These are phyloP conservation scores for Claviceps sorghi DNA, from an alignment of 2,329 filamentous ascomycete genomes.

Conservation along the genomic window DNA sequence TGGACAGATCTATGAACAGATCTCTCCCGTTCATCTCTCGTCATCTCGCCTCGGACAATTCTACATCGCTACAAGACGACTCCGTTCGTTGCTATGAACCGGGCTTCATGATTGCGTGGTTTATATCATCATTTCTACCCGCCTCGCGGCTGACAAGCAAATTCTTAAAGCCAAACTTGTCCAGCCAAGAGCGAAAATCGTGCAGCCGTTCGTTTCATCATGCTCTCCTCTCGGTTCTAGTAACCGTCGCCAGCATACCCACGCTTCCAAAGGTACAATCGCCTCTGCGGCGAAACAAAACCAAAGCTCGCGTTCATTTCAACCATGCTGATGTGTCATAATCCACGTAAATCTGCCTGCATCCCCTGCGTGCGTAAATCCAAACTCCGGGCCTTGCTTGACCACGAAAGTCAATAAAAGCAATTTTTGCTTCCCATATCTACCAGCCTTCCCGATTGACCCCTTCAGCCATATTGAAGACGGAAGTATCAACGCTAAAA, in stretches of 20 bases:
- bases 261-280: neutral
- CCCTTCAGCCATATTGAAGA: neutral
- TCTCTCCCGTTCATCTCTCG: neutral
- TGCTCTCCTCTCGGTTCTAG: neutral
- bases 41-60: neutral
- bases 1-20: too few species aligned
- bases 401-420: neutral
- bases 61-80: neutral
- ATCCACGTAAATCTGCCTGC: constrained; percentile 8
- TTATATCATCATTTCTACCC: neutral
- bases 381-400: constrained; percentile 10
- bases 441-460: neutral
- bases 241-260: neutral
- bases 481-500: neutral
- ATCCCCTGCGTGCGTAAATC: constrained; percentile 9
- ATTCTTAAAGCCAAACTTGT: neutral
- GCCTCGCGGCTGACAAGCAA: neutral
- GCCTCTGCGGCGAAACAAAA: neutral
- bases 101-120: neutral
- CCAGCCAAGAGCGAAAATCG: neutral
- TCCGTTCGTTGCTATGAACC: neutral
- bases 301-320: neutral
- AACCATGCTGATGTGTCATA: constrained; percentile 6
- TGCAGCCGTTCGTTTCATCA: neutral
- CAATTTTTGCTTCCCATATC: constrained; percentile 1